Evolutionary conservation across 805 yeast species (phyloP), one percentile per base, ranked within the genome.

Genomic region (Candida wancherniae): DNA sequence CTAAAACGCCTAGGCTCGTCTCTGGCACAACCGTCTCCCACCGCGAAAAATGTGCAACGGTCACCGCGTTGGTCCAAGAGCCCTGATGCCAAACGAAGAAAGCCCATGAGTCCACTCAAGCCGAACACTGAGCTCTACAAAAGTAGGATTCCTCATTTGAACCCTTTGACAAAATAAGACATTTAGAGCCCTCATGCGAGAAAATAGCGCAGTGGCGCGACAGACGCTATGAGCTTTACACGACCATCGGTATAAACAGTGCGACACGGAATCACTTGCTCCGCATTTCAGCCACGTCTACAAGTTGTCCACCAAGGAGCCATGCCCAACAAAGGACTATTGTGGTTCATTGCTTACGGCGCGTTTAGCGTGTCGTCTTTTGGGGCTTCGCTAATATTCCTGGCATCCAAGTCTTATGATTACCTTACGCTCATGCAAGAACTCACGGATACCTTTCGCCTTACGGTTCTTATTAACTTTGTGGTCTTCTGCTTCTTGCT

Each of bases 401-500:
- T 37, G 44, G 39, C 37, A 8, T 31, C 39, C 5, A 34, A 25
- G 4, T 33, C 45, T 3, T 32, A 31, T 22, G 48, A 44, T 18
- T 37, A 31, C 17, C 35, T 40, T 31, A 36, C 42, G 11, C 32
- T 44, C 11, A 22, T 40, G 29, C 39, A 35, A 18, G 47, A 46
- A 15, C 40, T 46, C 19, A 44, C 48, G 6, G 36, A 32, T 17
- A 36, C 36, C n/a, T 19, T 34, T 21, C 33, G 42, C 12, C 34
- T 44, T 26, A 19, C 37, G 17, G 12, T 44, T 6, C 36, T 46
- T 9, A 39, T 44, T 24, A 46, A 46, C 32, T 45, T 45, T 33
- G 34, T 42, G 5, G 39, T 37, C 15, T 34, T 27, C 26, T 34
- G 36, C 24, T 36, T 40, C 30, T 31, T 47, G 4, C 47, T 51